Conservation (phyloP, 2,329 filamentous ascomycete genomes). For the Claviceps africana region DNA sequence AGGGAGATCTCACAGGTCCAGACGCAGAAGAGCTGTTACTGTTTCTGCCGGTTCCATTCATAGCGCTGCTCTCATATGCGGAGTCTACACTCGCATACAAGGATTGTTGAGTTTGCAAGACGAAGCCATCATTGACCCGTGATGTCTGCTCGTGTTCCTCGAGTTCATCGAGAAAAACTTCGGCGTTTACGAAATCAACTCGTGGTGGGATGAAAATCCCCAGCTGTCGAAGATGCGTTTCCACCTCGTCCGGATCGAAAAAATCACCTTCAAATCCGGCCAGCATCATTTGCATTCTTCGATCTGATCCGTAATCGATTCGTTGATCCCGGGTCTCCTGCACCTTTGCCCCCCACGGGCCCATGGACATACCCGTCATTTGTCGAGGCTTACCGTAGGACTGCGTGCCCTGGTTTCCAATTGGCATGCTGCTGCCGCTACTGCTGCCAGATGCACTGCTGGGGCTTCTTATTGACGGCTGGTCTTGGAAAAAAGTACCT, state of each 20-base stretch:
- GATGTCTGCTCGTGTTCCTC: neutral
- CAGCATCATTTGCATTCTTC: conserved; percentile 36
- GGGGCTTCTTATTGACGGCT: conserved; percentile 1
- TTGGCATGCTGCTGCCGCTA: conserved; percentile 3
- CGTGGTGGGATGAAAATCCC: conserved; percentile 48
- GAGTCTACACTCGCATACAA: neutral
- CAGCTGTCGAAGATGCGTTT: conserved; percentile 53
- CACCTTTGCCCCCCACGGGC: conserved; percentile 31
- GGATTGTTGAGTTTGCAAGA: neutral
- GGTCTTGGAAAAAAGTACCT: conserved; percentile 45
- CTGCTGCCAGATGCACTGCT: neutral
- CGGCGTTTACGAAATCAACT: conserved; percentile 45
- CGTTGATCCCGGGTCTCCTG: conserved; percentile 26
- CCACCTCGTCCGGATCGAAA: conserved; percentile 64
- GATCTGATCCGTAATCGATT: conserved; percentile 19
- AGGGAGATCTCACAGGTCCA: neutral
- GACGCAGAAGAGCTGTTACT: conserved; percentile 2
- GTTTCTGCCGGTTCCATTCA: conserved; percentile 4
- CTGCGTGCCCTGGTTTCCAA: conserved; percentile 25
- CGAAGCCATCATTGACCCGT: neutral
- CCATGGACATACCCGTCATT: conserved; percentile 23
- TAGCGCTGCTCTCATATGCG: neutral
- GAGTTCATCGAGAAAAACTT: conserved; percentile 35
- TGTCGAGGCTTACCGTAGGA: conserved; percentile 12
- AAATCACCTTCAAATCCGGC: conserved; percentile 59